Percentiles rank a stretch among this genome's conserved stretches.
These are phyloP conservation scores for Claviceps cyperi DNA, from an alignment of 2,329 filamentous ascomycete genomes.

Conservation along the genomic window DNA sequence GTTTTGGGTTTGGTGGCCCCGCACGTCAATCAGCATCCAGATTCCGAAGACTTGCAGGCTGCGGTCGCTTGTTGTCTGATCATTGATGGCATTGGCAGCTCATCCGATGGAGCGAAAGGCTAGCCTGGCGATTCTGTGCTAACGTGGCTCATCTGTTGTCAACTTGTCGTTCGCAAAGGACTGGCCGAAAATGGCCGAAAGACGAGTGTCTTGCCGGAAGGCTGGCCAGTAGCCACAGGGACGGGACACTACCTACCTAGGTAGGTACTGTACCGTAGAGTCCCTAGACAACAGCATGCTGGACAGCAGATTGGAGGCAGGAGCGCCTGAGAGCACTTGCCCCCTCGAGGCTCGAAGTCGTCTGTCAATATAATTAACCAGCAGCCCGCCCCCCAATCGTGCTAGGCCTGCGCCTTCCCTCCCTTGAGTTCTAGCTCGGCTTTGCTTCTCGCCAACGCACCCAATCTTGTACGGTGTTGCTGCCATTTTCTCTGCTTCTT, in stretches of 20 bases:
- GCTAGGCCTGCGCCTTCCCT: background rate
- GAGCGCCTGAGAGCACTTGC: background rate
- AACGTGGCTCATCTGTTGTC: background rate
- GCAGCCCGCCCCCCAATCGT: background rate
- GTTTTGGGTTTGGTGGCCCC: background rate
- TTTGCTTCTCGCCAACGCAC: background rate
- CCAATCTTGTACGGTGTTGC: background rate
- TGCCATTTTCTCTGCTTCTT: background rate
- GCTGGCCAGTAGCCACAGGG: background rate
- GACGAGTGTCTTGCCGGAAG: background rate
- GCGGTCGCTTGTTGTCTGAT: background rate
- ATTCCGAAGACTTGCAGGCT: background rate
- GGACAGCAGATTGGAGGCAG: background rate
- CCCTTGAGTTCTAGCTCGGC: background rate
- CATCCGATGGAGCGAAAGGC: background rate
- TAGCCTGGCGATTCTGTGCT: background rate
- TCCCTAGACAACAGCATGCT: background rate
- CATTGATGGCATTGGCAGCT: background rate
- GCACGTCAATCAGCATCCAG: background rate
- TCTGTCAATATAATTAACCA: background rate
- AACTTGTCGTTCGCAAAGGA: background rate
- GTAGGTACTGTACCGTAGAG: too few species aligned
- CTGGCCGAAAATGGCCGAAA: background rate
- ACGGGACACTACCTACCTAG: too few species aligned
- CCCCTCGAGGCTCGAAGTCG: background rate